Evolutionary conservation across 2,329 filamentous ascomycete species (phyloP).

Genomic region (Pseudogymnoascus pannorum): DNA sequence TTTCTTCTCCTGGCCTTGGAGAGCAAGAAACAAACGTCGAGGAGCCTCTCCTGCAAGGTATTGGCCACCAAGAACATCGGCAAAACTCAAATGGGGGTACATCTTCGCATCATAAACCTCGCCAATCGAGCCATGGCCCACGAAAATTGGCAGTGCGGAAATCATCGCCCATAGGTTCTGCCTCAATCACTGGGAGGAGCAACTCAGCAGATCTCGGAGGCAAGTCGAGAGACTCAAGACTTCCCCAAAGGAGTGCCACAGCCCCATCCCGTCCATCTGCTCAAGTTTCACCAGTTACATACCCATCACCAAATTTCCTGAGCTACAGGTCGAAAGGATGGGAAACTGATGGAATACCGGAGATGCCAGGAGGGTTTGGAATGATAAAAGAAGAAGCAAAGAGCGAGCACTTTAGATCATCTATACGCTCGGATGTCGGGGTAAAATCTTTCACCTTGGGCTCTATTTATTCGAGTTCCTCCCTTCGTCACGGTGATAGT

Average conservation of each 20-base stretch:
- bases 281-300: background rate
- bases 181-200: background rate
- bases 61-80: background rate
- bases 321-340: background rate
- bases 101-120: background rate
- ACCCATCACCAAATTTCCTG: background rate
- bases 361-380: background rate
- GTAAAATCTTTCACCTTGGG: conserved; percentile 5
- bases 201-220: background rate
- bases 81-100: background rate
- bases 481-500: background rate
- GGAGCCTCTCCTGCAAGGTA: background rate
- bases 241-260: background rate
- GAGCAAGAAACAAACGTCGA: background rate
- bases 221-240: background rate
- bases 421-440: background rate
- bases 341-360: background rate
- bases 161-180: conserved; percentile 5
- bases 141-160: conserved; percentile 3
- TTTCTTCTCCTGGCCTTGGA: background rate
- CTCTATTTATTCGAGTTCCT: background rate
- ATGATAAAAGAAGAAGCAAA: background rate
- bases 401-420: background rate
- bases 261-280: background rate
- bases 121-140: background rate